Evolutionary conservation across 129 eudicot genomes (phyloP), one percentile per base, ranked within the genome.

Genomic region (Arctium minus): DNA sequence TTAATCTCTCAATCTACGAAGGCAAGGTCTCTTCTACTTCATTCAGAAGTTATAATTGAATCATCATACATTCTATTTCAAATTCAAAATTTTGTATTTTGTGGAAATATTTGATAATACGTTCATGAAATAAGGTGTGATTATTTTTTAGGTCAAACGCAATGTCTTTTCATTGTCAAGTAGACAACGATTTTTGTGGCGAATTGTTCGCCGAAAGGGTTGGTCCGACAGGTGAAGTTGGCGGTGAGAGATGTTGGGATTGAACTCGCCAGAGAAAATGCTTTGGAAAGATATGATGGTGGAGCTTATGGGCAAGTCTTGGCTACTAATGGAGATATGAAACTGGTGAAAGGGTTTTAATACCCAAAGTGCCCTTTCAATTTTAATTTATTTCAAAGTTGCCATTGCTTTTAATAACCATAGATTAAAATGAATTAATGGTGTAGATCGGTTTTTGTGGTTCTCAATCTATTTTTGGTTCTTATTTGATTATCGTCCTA

Each of bases 251-350:
- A 83, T 29, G 91, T 97, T 11, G 89, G 91, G 73, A 73, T 86
- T 6, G 93, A 86, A 39, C 86, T 93, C 38, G 99, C 99, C 3
- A 98, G 99, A 76, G 99, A 96, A 77, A 96, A 96, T 79, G 98
- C 99, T 1, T 77, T 96, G 9, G 98, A 93, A 77, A 93, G 99
- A 77, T 96, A 93, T 5, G 99, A 96, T 70, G 74, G 77, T 5
- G 91, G 91, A 46, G 97, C 93, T 37, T 89, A 77, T 29, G 78
- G 85, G 37, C 97, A 91, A 65, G 91, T 96, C 36, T 31, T 90
- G 85, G 87, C 78, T 3, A 91, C 97, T 22, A 22, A 22, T 22
- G 27, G 27, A 22, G 27, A 22, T 22, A 22, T 22, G 27, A 22
- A 22, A 22, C 27, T 22, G 27, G 27, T 22, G 27, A 22, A 22